Evolutionary conservation across 2,329 filamentous ascomycete species (phyloP), one percentile per base, ranked within the genome.

Genomic region (Thielaviopsis euricoi): DNA sequence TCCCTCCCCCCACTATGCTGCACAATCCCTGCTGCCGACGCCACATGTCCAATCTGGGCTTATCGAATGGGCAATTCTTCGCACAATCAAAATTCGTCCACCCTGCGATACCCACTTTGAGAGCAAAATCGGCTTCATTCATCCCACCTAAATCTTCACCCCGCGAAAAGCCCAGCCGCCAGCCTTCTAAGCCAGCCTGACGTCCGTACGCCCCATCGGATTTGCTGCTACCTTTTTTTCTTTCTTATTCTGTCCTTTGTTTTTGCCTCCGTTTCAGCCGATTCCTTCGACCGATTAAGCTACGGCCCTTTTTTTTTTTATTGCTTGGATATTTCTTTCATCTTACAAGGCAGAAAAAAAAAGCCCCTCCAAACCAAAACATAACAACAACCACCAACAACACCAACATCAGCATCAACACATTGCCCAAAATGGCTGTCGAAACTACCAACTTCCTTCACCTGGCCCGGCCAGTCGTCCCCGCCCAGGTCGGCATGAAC

Each of bases 391-490:
- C 29, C 50, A 22, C 17, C 10, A n/a, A 48, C 23, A 52, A n/a
- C 48, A n/a, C n/a, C n/a, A n/a, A n/a, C n/a, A n/a, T n/a, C n/a
- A n/a, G n/a, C n/a, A n/a, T n/a, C n/a, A 5, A 58, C 29, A 61
- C 57, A 59, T 64, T n/a, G n/a, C 58, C 64, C 64, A 89, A 68
- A 73, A 95, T 95, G 89, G 85, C 88, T 71, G 76, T 81, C 68
- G 76, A 83, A 71, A 78, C 81, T 67, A 86, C 91, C 71, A 86
- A 87, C 63, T 97, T 95, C 77, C 83, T 97, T 68, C 93, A 98
- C 73, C 85, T 98, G 65, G 85, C 91, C 69, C 84, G 93, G 72
- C 93, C 93, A 67, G 79, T 97, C 68, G 89, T 89, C 71, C 89
- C 89, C 65, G 83, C 85, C 62, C 77, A 81, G 61, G 77, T 89